phyloP scores from a whole-genome alignment of 176 grass and related monocot genomes.

The sorghum (Sorghum bicolor) region DNA sequence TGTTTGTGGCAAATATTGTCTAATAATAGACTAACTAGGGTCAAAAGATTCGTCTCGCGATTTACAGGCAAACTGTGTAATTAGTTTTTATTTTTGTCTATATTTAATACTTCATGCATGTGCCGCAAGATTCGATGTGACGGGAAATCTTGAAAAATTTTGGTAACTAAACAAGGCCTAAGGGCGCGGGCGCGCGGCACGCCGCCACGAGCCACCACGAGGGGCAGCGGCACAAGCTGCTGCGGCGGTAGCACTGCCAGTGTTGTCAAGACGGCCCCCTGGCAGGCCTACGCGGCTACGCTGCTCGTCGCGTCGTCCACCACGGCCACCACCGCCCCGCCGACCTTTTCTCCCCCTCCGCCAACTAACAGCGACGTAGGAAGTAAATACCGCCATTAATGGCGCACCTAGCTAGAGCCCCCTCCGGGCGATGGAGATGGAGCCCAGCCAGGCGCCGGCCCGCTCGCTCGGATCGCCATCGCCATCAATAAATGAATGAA shows the following conservation, averaged over 20 bases:
- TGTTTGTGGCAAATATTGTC: no score
- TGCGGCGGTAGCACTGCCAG: not conserved
- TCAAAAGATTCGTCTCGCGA: no score
- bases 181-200: not conserved
- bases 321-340: not conserved
- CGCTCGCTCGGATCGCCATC: not conserved
- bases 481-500: not conserved
- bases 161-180: no score
- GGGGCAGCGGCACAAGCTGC: not conserved
- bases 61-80: no score
- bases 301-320: not conserved
- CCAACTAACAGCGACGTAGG: not conserved
- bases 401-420: not conserved
- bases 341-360: not conserved
- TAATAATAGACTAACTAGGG: no score
- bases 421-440: not conserved
- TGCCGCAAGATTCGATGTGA: no score
- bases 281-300: no score
- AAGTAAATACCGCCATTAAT: not conserved
- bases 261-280: not conserved
- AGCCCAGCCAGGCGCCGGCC: not conserved
- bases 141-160: no score
- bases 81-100: no score
- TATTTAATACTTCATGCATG: no score
- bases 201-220: not conserved